Percentiles rank a stretch among this genome's conserved stretches.
Conservation (phyloP, 2,329 filamentous ascomycete species). For the Trichophyton mentagrophytes region DNA sequence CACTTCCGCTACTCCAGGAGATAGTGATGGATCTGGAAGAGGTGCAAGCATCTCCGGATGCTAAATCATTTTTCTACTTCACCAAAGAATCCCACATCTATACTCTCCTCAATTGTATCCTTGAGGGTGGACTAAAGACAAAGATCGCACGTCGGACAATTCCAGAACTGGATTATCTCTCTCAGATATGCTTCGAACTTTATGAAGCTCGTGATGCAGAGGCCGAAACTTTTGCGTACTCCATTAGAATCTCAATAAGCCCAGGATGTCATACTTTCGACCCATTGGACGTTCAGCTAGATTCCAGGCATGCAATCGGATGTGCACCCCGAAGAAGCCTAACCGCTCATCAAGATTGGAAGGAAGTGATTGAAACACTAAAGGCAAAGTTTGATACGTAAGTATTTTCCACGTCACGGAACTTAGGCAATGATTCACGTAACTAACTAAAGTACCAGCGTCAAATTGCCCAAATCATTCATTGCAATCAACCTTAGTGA, state of each 20-base stretch:
- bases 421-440: constrained; percentile 7
- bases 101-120: constrained; percentile 91
- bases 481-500: constrained; percentile 41
- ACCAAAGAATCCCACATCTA: constrained; percentile 99
- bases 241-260: constrained; percentile 88
- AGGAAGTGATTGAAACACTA: constrained; percentile 88
- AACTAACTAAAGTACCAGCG: constrained; percentile 20
- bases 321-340: constrained; percentile 81
- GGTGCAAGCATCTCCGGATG: constrained; percentile 85
- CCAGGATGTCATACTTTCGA: constrained; percentile 95
- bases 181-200: constrained; percentile 93
- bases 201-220: constrained; percentile 85
- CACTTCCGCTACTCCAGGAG: constrained; percentile 83
- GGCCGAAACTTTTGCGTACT: constrained; percentile 74
- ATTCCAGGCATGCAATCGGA: constrained; percentile 91
- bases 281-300: constrained; percentile 87
- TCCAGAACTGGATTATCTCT: constrained; percentile 92
- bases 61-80: constrained; percentile 97
- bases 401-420: constrained; percentile 25
- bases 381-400: constrained; percentile 91
- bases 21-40: constrained; percentile 96
- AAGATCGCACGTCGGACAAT: constrained; percentile 94
- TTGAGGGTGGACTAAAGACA: constrained; percentile 90
- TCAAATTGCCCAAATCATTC: constrained; percentile 41
- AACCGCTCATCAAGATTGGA: constrained; percentile 88